Conservation (phyloP, 805 yeast genomes). For the Kazachstania martiniae region DNA sequence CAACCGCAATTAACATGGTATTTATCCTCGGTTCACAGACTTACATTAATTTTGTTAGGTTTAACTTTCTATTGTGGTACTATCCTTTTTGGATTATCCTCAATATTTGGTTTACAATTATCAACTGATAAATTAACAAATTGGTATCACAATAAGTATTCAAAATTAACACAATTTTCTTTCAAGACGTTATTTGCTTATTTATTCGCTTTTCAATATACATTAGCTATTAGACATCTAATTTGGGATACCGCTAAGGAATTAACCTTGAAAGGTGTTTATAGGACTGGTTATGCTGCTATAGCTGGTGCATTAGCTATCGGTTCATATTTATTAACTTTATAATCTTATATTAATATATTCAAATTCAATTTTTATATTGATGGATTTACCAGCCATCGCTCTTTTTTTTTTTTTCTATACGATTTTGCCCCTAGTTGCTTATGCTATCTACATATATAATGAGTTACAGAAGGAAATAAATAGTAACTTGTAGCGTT, state of each 20-base stretch:
- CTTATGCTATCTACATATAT: not conserved
- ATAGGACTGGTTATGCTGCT: constrained; percentile 82
- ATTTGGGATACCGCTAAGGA: constrained; percentile 85
- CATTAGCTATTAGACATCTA: constrained; percentile 87
- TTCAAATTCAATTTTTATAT: no score
- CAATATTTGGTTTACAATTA: constrained; percentile 42
- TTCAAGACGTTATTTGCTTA: constrained; percentile 62
- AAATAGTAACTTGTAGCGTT: no score
- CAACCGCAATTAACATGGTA: constrained; percentile 82
- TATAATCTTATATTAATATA: constrained; percentile 4
- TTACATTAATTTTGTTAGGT: constrained; percentile 79
- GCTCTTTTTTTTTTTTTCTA: not conserved
- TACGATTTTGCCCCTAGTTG: not conserved
- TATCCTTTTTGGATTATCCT: constrained; percentile 59
- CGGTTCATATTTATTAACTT: constrained; percentile 45
- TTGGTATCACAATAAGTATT: constrained; percentile 45
- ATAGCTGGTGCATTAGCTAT: constrained; percentile 48
- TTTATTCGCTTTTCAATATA: constrained; percentile 80
- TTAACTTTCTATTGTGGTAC: constrained; percentile 70
- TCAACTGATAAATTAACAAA: constrained; percentile 28
- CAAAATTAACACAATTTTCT: constrained; percentile 47
- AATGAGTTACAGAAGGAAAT: no score
- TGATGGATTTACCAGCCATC: no score
- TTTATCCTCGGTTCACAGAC: constrained; percentile 74
- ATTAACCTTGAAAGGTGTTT: constrained; percentile 76